Conservation (phyloP, 108 stramenopile genomes). For the Cyclotella atomus region DNA sequence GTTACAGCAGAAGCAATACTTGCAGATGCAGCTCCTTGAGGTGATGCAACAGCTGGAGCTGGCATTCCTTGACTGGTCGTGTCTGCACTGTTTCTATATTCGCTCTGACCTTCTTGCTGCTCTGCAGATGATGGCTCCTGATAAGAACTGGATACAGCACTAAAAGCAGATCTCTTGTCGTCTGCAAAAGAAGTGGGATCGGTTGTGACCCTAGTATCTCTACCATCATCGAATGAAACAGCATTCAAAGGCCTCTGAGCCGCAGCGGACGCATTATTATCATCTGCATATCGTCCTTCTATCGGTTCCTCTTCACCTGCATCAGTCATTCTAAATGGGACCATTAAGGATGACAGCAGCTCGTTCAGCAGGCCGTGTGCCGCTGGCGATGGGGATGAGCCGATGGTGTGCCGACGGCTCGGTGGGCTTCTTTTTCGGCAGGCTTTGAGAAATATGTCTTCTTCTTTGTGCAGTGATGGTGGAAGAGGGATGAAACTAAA, state of each 20-base stretch:
- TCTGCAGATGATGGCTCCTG: neutral
- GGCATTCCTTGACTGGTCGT: neutral
- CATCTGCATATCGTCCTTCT: neutral
- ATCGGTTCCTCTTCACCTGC: neutral
- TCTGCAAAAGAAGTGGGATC: neutral
- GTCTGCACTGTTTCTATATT: too few species aligned
- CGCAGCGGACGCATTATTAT: too few species aligned
- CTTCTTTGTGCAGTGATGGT: neutral
- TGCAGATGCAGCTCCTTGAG: neutral
- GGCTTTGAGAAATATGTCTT: neutral
- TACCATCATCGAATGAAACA: neutral
- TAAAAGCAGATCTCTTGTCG: neutral
- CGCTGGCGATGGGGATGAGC: neutral
- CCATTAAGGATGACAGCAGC: neutral
- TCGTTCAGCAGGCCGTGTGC: neutral
- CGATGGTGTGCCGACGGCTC: neutral
- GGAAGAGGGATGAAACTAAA: neutral
- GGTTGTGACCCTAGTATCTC: neutral
- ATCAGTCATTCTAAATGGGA: slow-evolving; percentile 7
- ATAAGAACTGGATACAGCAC: neutral
- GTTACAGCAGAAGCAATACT: neutral
- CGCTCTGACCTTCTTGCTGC: too few species aligned
- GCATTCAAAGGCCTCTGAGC: neutral
- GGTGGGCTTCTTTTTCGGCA: neutral
- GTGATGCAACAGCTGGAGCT: neutral